Evolutionary conservation across 176 grass and related monocot genomes (phyloP), one percentile per base, ranked within the genome.

Genomic region (Thinopyrum elongatum): DNA sequence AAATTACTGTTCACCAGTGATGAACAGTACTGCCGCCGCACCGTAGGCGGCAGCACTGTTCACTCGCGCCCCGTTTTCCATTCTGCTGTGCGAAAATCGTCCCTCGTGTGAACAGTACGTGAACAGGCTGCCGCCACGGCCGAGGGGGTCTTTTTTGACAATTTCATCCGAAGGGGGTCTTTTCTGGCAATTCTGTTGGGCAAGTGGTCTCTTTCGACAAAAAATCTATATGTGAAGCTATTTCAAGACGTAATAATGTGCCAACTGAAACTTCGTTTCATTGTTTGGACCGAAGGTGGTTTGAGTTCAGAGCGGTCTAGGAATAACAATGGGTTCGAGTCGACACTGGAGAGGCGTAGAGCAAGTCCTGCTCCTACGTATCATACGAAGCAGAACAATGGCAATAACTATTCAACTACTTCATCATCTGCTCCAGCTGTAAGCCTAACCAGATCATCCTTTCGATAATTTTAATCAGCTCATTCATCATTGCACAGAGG

Each of bases 391-490:
- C 74, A 47, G 46, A 78, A 72, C 59, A 88, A 9, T 62, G 38
- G 67, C 38, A 92, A 70, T 44, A 62, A 65, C 17, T 83, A 74
- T 86, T 65, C 88, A 77, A 70, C 62, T 51, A 61, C 66, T 58
- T 73, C 85, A 14, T 80, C 94, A 58, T 88, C 82, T 65, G 81
- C 85, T 59, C 80, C 89, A 85, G 72, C 78, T 77, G 88, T 89
- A 86, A 59, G 83, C 61, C 77, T 89, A 65, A 89, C 31, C 74
- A 58, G 39, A 58, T 69, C 30, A 58, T 68, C 11, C n/a, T 74
- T 27, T 15, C 41, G 26, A 38, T 36, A 69, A 31, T 59, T 16
- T 73, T 33, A 23, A 38, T 53, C 51, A 4, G 15, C 25, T 17
- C 33, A 35, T 75, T 77, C 26, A 11, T 76, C 22, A 59, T 47